A percentile compares a stretch with the other conserved stretches of the same genome.
Evolutionary conservation across 1,139 yeast species (phyloP).

Genomic region (Protomyces inundatus): DNA sequence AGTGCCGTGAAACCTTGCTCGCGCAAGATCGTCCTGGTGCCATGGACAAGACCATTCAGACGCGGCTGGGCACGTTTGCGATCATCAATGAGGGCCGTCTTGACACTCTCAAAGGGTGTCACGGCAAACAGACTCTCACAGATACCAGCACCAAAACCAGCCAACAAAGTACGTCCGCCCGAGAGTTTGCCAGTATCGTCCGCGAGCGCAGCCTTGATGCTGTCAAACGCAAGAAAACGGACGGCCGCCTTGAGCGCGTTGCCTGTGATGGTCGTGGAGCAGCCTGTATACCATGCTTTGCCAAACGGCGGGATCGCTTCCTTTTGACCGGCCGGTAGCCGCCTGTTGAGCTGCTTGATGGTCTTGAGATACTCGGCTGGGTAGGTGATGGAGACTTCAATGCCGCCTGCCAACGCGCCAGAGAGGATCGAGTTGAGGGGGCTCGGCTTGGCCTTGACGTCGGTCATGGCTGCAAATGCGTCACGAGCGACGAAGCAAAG

Average conservation of each 20-base stretch:
- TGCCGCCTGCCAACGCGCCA: slow-evolving; percentile 82
- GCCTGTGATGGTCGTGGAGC: slow-evolving; percentile 94
- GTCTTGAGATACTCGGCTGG: slow-evolving; percentile 95
- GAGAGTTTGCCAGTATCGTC: slow-evolving; percentile 83
- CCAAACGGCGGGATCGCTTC: slow-evolving; percentile 41
- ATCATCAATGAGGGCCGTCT: slow-evolving; percentile 88
- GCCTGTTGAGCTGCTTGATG: slow-evolving; percentile 61
- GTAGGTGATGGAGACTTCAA: slow-evolving; percentile 77
- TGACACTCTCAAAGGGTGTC: slow-evolving; percentile 94
- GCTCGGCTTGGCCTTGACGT: slow-evolving; percentile 18
- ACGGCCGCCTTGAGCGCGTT: slow-evolving; percentile 94
- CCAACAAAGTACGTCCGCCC: slow-evolving; percentile 80
- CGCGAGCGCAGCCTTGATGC: slow-evolving; percentile 66
- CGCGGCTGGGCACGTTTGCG: slow-evolving; percentile 62
- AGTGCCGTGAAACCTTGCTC: slow-evolving; percentile 81
- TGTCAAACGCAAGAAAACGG: slow-evolving; percentile 86
- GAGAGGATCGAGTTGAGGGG: slow-evolving; percentile 47
- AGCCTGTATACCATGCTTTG: slow-evolving; percentile 86
- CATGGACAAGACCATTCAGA: slow-evolving; percentile 62
- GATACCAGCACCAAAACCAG: slow-evolving; percentile 95
- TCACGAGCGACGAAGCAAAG: no score
- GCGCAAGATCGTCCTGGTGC: slow-evolving; percentile 56
- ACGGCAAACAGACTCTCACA: slow-evolving; percentile 88
- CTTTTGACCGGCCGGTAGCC: slow-evolving; percentile 38
- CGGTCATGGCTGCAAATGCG: slow-evolving; percentile 4